phyloP scores from a whole-genome alignment of 2,329 filamentous ascomycete species.

The Penicillium aurantiogriseum region DNA sequence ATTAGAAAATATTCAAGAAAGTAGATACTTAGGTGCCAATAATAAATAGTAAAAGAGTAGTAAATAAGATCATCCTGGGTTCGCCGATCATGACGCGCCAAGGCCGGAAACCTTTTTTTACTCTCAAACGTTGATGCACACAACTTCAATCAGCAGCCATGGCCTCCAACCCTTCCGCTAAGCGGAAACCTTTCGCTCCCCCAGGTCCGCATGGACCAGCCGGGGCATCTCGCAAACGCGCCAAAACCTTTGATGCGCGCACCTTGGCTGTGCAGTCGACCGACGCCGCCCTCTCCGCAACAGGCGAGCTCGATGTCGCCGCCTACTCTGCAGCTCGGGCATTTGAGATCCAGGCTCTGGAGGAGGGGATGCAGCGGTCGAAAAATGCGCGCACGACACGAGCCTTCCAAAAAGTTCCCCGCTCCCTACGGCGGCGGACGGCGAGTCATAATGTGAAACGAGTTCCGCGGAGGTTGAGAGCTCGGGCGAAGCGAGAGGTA shows the following conservation, averaged over 20 bases:
- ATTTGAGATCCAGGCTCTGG: slow-evolving; percentile 83
- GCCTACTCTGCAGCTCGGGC: slow-evolving; percentile 82
- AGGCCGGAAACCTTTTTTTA: slow-evolving; percentile 24
- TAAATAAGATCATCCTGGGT: slow-evolving; percentile 9
- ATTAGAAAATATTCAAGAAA: neutral
- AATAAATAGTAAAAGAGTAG: neutral
- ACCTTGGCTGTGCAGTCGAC: slow-evolving; percentile 46
- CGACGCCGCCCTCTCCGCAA: slow-evolving; percentile 52
- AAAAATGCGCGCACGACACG: slow-evolving; percentile 64
- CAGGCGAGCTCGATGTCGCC: slow-evolving; percentile 80
- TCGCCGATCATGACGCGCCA: slow-evolving; percentile 27
- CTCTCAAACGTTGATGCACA: slow-evolving; percentile 1
- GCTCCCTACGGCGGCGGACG: slow-evolving; percentile 78
- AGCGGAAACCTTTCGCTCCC: slow-evolving; percentile 31
- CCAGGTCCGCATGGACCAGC: slow-evolving; percentile 24
- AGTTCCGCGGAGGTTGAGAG: slow-evolving; percentile 74
- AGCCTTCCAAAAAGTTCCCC: slow-evolving; percentile 88
- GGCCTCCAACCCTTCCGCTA: slow-evolving; percentile 31
- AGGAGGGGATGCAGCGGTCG: slow-evolving; percentile 75
- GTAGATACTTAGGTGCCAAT: neutral
- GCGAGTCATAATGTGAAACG: slow-evolving; percentile 94
- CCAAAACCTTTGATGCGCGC: slow-evolving; percentile 45
- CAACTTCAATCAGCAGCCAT: slow-evolving; percentile 27
- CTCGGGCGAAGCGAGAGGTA: slow-evolving; percentile 64
- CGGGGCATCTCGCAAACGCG: slow-evolving; percentile 41